Percentiles rank a stretch among this genome's conserved stretches.
Conservation (phyloP, 225 moss, liverwort and hornwort genomes). For the Lunularia cruciata region DNA sequence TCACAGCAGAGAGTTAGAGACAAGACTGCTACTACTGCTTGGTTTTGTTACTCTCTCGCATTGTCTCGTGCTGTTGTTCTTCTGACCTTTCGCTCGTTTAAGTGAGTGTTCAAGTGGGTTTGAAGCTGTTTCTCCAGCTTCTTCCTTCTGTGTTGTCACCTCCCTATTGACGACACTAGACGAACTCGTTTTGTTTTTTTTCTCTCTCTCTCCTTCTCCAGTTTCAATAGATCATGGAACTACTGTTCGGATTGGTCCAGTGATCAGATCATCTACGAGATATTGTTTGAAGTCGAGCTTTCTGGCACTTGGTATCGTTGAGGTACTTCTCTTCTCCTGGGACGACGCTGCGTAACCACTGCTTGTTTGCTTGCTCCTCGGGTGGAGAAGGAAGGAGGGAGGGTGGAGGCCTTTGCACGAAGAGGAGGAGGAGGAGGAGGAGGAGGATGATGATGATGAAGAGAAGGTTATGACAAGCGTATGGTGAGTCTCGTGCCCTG, state of each 20-base stretch:
- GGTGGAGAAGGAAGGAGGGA: neutral
- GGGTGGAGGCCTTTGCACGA: neutral
- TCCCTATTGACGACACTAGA: neutral
- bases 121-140: no score
- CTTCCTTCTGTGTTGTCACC: no score
- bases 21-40: no score
- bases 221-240: slow-evolving; percentile 6
- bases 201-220: neutral
- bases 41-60: no score
- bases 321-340: neutral
- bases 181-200: neutral
- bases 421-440: neutral
- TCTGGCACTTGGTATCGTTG: neutral
- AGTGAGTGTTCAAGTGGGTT: no score
- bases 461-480: neutral
- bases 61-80: no score
- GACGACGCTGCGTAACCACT: no score
- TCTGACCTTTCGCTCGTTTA: no score
- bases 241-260: slow-evolving; percentile 1
- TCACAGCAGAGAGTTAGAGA: no score
- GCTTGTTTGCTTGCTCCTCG: neutral
- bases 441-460: neutral
- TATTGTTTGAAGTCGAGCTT: no score
- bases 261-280: neutral
- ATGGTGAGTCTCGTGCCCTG: neutral